Evolutionary conservation across 208 protist species (phyloP).

Genomic region (Trypanosoma grayi): DNA sequence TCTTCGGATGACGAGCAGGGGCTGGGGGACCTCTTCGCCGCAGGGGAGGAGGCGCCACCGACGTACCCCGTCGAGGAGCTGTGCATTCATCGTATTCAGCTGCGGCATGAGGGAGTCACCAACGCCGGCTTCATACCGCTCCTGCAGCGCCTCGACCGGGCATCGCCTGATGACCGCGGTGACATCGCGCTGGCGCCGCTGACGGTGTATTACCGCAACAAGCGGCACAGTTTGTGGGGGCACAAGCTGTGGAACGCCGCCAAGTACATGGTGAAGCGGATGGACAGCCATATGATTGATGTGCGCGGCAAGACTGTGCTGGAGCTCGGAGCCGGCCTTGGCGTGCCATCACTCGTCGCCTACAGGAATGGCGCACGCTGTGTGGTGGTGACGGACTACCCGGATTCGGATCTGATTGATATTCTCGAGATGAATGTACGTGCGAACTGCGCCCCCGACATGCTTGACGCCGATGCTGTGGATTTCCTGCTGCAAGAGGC

Average conservation of each 20-base stretch:
- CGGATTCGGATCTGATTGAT: conserved; percentile 68
- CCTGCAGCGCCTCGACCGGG: conserved; percentile 43
- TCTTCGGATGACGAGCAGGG: conserved; percentile 40
- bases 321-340: conserved; percentile 86
- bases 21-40: conserved; percentile 52
- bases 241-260: conserved; percentile 88
- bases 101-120: conserved; percentile 48
- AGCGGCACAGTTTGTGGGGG: conserved; percentile 87
- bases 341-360: conserved; percentile 68
- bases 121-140: conserved; percentile 47
- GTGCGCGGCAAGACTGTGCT: conserved; percentile 70
- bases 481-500: conserved; percentile 22
- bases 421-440: conserved; percentile 74
- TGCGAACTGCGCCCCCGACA: conserved; percentile 53
- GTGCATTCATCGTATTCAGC: conserved; percentile 37
- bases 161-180: conserved; percentile 22
- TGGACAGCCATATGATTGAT: conserved; percentile 71
- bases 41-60: conserved; percentile 18
- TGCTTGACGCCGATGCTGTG: conserved; percentile 46
- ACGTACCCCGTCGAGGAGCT: conserved; percentile 61
- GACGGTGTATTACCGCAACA: conserved; percentile 67
- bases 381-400: conserved; percentile 84
- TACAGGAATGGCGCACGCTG: conserved; percentile 67
- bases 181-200: conserved; percentile 27
- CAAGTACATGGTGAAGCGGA: conserved; percentile 86